Base-by-base conservation (phyloP, 2,329 filamentous ascomycete species). In the Thelonectria olida region DNA sequence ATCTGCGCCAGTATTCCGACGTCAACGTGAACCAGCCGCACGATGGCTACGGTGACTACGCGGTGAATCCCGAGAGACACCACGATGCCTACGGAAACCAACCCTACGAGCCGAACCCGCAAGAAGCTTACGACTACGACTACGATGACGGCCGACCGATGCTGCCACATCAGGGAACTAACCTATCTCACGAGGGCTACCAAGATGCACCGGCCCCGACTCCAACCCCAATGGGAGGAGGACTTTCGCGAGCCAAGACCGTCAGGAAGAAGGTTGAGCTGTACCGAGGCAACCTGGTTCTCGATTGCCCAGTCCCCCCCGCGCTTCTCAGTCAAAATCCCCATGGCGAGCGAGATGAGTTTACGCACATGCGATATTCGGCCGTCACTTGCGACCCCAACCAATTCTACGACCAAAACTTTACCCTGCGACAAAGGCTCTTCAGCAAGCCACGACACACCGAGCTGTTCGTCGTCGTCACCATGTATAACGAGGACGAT, bases 401-500 rank as follows among this genome's bases (percentile, higher is more conserved):
- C 15, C 88, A 96, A 59, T 98, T 97, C 75, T 93, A 91, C 74
- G 89, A 92, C 4, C 89, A 93, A 72, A 92, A 95, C 63, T 98
- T 97, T 71, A 97, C 95, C 1, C 80, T 98, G 61, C 91, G 95
- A 64, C 95, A 98, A 79, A 90, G 88, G 74, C 87, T 98, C 22
- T 97, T 97, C 74, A 93, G 92, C 58, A 97, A 97, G 77, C 91
- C 93, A 4, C 86, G 95, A 55, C 92, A 97, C 73, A 97, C 95
- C 0, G 95, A 98, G 80, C 83, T 98, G 2, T 97, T 98, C 78
- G 97, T 98, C 72, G 95, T 94, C 31, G 88, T 98, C 54, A 98
- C 95, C 59, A 97, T 97, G 95, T 99, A 99, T 82, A 99, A 99
- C 74, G 96, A 99, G 74, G 95, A 99, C 76, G 96, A 99, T 72